Evolutionary conservation across 2,329 filamentous ascomycete genomes (phyloP).

Genomic region (Alternaria panax): DNA sequence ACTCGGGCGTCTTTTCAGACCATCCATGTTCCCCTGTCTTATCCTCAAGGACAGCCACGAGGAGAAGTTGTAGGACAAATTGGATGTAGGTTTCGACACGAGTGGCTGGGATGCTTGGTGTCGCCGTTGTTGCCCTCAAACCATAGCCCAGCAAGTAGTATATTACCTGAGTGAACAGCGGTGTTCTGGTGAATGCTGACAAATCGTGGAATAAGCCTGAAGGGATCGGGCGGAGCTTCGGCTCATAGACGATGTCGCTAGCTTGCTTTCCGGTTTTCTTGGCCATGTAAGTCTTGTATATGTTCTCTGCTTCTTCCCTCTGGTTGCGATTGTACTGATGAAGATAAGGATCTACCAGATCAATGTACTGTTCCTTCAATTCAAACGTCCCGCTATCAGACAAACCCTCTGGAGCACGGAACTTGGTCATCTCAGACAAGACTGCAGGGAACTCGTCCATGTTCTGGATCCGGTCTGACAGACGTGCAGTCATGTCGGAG

Average conservation of each 20-base stretch:
- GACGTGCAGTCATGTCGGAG: constrained; percentile 84
- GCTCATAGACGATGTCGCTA: constrained; percentile 90
- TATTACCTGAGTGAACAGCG: constrained; percentile 87
- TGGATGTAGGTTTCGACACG: constrained; percentile 91
- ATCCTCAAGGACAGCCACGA: constrained; percentile 88
- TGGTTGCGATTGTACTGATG: constrained; percentile 97
- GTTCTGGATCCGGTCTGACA: constrained; percentile 89
- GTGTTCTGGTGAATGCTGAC: constrained; percentile 79
- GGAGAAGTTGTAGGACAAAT: constrained; percentile 84
- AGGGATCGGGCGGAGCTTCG: constrained; percentile 76
- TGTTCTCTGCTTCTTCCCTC: constrained; percentile 89
- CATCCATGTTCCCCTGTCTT: constrained; percentile 57
- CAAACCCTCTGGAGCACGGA: constrained; percentile 87
- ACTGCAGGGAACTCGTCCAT: constrained; percentile 86
- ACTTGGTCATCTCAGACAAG: constrained; percentile 85
- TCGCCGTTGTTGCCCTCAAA: constrained; percentile 71
- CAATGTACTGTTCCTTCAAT: constrained; percentile 82
- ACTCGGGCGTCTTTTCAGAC: constrained; percentile 59
- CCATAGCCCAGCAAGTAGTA: constrained; percentile 88
- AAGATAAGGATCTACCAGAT: constrained; percentile 92
- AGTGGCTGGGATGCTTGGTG: constrained; percentile 78
- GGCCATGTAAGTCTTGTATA: constrained; percentile 86
- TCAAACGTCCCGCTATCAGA: constrained; percentile 95
- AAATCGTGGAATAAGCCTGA: constrained; percentile 80
- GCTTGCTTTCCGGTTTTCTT: constrained; percentile 82